Evolutionary conservation across 805 yeast genomes (phyloP).

Genomic region (Schwanniomyces yamadae): DNA sequence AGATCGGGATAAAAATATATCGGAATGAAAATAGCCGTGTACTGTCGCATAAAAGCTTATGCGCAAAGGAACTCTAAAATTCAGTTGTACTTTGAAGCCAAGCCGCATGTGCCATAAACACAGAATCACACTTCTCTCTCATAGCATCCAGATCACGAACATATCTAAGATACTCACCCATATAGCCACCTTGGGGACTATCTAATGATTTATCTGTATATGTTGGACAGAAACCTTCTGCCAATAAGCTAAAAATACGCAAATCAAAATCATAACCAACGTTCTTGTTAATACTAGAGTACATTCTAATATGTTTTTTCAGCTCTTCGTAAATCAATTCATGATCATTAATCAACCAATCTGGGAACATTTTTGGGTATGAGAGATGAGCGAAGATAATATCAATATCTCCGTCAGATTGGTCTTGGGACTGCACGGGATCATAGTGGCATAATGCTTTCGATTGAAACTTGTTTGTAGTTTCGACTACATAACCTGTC

Average conservation of each 20-base stretch:
- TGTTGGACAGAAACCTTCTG: conserved; percentile 37
- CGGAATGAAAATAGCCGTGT: too few species aligned
- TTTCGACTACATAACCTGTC: conserved; percentile 32
- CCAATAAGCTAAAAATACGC: conserved; percentile 36
- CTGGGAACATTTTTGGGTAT: conserved; percentile 49
- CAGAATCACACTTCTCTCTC: conserved; percentile 29
- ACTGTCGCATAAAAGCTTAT: too few species aligned
- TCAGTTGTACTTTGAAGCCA: conserved; percentile 44
- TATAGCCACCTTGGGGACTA: conserved; percentile 25
- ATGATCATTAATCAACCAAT: conserved; percentile 32
- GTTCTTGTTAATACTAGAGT: conserved; percentile 30
- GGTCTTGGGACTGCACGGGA: conserved; percentile 26
- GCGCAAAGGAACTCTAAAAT: too few species aligned
- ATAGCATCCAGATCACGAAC: conserved; percentile 20
- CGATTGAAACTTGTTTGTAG: conserved; percentile 28
- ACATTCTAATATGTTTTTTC: conserved; percentile 42
- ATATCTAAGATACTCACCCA: conserved; percentile 33
- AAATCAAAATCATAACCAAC: conserved; percentile 45
- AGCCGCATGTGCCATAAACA: conserved; percentile 41
- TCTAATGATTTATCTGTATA: conserved; percentile 32
- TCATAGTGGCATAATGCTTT: conserved; percentile 42
- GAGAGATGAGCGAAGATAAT: conserved; percentile 56
- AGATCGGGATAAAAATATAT: too few species aligned
- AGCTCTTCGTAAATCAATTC: conserved; percentile 33
- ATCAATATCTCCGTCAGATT: conserved; percentile 12